Percentiles rank a stretch among this genome's conserved stretches.
phyloP scores from a whole-genome alignment of 1,139 yeast genomes.

The Yamadazyma epiphylla region DNA sequence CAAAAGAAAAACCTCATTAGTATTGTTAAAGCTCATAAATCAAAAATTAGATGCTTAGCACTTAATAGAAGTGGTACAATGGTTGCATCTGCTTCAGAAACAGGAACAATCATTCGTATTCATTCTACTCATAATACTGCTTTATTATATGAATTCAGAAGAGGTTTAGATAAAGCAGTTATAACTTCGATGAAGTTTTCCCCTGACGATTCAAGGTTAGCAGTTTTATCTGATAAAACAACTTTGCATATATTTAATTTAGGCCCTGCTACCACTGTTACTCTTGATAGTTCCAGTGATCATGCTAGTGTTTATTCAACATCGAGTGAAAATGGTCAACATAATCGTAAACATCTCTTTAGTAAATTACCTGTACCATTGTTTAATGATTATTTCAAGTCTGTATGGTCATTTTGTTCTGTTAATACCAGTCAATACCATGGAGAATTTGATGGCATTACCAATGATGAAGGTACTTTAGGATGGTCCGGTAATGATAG shows the following conservation, averaged over 20 bases:
- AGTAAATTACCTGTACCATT: slow-evolving; percentile 61
- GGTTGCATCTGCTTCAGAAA: slow-evolving; percentile 83
- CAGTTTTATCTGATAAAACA: slow-evolving; percentile 83
- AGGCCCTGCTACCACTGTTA: slow-evolving; percentile 4
- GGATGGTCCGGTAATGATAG: slow-evolving; percentile 79
- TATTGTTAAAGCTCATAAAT: slow-evolving; percentile 80
- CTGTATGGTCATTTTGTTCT: slow-evolving; percentile 88
- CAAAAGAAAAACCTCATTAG: slow-evolving; percentile 61
- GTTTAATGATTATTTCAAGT: slow-evolving; percentile 70
- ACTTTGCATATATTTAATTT: slow-evolving; percentile 82
- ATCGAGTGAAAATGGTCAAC: slow-evolving; percentile 5
- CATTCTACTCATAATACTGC: slow-evolving; percentile 76
- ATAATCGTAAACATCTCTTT: slow-evolving; percentile 68
- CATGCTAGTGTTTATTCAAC: slow-evolving; percentile 6
- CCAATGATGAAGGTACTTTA: slow-evolving; percentile 57
- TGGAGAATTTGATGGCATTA: slow-evolving; percentile 21
- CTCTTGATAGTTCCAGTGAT: slow-evolving; percentile 6
- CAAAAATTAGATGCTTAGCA: slow-evolving; percentile 62
- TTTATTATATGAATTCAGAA: slow-evolving; percentile 72
- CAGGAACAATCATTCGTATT: slow-evolving; percentile 81
- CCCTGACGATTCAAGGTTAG: slow-evolving; percentile 69
- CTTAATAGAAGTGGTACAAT: slow-evolving; percentile 70
- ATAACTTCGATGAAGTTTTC: slow-evolving; percentile 83
- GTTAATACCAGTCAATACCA: slow-evolving; percentile 56
- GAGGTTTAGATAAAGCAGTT: slow-evolving; percentile 83